Conservation (phyloP, 2,329 filamentous ascomycete species). For the Sordariomycetes sp. region DNA sequence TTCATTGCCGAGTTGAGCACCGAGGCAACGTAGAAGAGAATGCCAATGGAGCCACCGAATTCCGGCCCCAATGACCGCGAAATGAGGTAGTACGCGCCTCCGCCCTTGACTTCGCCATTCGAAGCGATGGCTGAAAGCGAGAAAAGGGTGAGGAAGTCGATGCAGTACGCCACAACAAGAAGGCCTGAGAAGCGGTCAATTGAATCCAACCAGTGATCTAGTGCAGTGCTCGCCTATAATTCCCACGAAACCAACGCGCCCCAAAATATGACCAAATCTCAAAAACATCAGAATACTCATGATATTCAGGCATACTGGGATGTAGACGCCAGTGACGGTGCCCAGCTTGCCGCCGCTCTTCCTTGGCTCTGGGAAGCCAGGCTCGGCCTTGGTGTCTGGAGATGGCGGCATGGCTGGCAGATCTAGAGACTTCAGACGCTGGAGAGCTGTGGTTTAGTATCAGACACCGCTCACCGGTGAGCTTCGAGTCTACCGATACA, state of each 20-base stretch:
- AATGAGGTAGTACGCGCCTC: constrained; percentile 83
- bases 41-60: constrained; percentile 80
- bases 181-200: constrained; percentile 42
- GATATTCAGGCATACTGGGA: constrained; percentile 83
- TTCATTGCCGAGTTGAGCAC: constrained; percentile 83
- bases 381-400: constrained; percentile 7
- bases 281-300: constrained; percentile 89
- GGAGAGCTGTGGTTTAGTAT: too few species aligned
- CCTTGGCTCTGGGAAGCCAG: constrained; percentile 18
- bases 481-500: too few species aligned
- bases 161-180: constrained; percentile 65
- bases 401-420: constrained; percentile 5
- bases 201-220: not conserved
- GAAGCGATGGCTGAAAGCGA: constrained; percentile 84
- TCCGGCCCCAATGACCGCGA: constrained; percentile 79
- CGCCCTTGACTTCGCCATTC: constrained; percentile 80
- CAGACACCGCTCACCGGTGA: too few species aligned
- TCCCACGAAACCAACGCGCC: constrained; percentile 68
- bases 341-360: constrained; percentile 55
- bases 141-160: constrained; percentile 77
- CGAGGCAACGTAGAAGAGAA: constrained; percentile 86
- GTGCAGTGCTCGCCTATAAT: constrained; percentile 55
- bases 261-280: constrained; percentile 76
- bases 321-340: constrained; percentile 71
- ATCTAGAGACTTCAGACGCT: too few species aligned